These are phyloP conservation scores for Sutorius eximius DNA, from an alignment of 1,284 basidiomycete species.

Conservation along the genomic window DNA sequence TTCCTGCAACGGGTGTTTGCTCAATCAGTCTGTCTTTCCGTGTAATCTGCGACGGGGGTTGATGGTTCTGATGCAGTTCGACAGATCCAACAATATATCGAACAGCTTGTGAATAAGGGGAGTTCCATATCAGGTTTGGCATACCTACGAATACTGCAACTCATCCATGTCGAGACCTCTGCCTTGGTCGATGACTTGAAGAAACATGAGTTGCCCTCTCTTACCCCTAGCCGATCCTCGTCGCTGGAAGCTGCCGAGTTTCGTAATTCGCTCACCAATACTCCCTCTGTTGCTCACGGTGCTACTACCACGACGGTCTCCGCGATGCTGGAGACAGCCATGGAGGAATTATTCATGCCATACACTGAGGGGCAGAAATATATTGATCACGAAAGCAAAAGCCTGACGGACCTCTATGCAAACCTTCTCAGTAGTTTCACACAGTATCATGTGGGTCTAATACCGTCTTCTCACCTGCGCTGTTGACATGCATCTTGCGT, in stretches of 20 bases:
- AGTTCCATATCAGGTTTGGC: constrained; percentile 81
- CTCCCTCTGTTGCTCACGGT: constrained; percentile 40
- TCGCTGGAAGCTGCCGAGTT: constrained; percentile 62
- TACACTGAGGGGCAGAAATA: constrained; percentile 93
- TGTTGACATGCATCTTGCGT: constrained; percentile 13
- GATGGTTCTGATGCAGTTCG: constrained; percentile 9
- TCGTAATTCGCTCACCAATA: constrained; percentile 50
- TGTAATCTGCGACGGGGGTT: not conserved
- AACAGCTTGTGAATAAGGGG: constrained; percentile 77
- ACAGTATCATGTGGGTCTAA: constrained; percentile 78
- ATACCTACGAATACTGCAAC: constrained; percentile 87
- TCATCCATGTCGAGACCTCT: constrained; percentile 82
- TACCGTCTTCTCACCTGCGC: constrained; percentile 5
- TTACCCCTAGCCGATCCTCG: constrained; percentile 51
- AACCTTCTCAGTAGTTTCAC: constrained; percentile 77
- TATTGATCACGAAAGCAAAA: constrained; percentile 89
- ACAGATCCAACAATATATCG: constrained; percentile 94
- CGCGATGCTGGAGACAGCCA: constrained; percentile 88
- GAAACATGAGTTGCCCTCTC: constrained; percentile 80
- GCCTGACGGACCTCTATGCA: constrained; percentile 81
- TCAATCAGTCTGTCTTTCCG: constrained; percentile 72
- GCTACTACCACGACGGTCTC: constrained; percentile 57
- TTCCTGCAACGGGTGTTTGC: constrained; percentile 98
- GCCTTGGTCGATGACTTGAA: constrained; percentile 91
- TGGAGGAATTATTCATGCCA: constrained; percentile 96